Evolutionary conservation across 2,329 filamentous ascomycete species (phyloP).

Genomic region (Scedosporium aurantiacum): DNA sequence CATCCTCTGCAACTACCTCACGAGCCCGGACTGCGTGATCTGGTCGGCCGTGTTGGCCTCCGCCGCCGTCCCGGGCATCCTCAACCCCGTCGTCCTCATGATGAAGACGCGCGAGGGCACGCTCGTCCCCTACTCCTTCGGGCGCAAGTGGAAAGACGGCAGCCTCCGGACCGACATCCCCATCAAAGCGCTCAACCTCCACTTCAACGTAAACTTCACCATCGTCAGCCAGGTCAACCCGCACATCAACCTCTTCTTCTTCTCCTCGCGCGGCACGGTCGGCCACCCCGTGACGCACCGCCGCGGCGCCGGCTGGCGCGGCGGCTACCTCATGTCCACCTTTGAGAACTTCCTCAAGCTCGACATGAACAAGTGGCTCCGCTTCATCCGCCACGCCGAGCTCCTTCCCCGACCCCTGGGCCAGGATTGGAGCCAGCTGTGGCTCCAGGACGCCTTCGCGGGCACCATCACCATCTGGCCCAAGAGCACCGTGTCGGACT

Average conservation of each 20-base stretch:
- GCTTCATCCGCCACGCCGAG: slow-evolving; percentile 85
- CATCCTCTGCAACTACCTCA: slow-evolving; percentile 91
- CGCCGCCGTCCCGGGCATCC: slow-evolving; percentile 87
- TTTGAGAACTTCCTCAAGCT: slow-evolving; percentile 93
- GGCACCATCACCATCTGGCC: slow-evolving; percentile 97
- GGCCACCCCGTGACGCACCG: slow-evolving; percentile 91
- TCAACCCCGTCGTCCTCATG: slow-evolving; percentile 88
- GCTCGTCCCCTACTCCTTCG: slow-evolving; percentile 84
- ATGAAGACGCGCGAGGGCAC: slow-evolving; percentile 73
- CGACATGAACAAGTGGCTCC: slow-evolving; percentile 95
- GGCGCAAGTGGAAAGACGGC: slow-evolving; percentile 98
- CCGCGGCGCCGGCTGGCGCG: slow-evolving; percentile 86
- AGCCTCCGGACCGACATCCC: slow-evolving; percentile 91
- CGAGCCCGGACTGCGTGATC: slow-evolving; percentile 91
- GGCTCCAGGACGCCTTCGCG: slow-evolving; percentile 78
- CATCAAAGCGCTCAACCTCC: slow-evolving; percentile 82
- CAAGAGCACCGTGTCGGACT: slow-evolving; percentile 66
- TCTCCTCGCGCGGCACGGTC: slow-evolving; percentile 83
- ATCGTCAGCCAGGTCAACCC: slow-evolving; percentile 87
- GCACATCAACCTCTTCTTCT: slow-evolving; percentile 98
- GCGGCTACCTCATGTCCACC: slow-evolving; percentile 85
- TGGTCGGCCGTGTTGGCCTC: slow-evolving; percentile 95
- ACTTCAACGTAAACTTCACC: slow-evolving; percentile 98
- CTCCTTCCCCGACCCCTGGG: slow-evolving; percentile 80
- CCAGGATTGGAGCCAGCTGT: slow-evolving; percentile 94